Percentiles rank a stretch among this genome's conserved stretches.
Evolutionary conservation across 306 rosid genomes (phyloP).

Genomic region (Prinsepia uniflora): DNA sequence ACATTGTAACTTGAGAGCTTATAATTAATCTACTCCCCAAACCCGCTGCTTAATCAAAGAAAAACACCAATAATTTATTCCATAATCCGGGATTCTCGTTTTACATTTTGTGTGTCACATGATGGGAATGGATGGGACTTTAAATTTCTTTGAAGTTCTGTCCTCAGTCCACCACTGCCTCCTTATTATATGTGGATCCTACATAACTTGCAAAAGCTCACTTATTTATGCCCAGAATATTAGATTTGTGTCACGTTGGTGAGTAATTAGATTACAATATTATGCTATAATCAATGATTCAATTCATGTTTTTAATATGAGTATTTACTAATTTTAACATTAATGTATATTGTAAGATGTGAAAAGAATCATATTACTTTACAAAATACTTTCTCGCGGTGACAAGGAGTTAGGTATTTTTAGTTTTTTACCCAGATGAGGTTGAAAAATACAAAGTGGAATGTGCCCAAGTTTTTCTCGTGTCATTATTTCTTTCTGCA

Average conservation of each 20-base stretch:
- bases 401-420: background rate
- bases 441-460: background rate
- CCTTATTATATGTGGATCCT: background rate
- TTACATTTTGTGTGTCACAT: background rate
- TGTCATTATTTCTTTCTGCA: too few species aligned
- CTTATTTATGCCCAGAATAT: background rate
- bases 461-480: constrained; percentile 2
- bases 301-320: too few species aligned
- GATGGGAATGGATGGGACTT: background rate
- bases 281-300: too few species aligned
- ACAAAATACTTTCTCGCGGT: background rate
- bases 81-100: background rate
- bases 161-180: background rate
- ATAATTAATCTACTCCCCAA: background rate
- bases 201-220: background rate
- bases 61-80: background rate
- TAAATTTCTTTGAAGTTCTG: background rate
- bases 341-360: too few species aligned
- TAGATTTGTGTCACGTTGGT: too few species aligned
- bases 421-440: background rate
- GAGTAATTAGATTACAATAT: too few species aligned
- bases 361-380: too few species aligned
- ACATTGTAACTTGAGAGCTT: background rate
- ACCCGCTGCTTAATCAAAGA: background rate
- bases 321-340: too few species aligned